These are phyloP conservation scores for Dendrothele bispora DNA, from an alignment of 768 basidiomycete genomes.

Conservation along the genomic window DNA sequence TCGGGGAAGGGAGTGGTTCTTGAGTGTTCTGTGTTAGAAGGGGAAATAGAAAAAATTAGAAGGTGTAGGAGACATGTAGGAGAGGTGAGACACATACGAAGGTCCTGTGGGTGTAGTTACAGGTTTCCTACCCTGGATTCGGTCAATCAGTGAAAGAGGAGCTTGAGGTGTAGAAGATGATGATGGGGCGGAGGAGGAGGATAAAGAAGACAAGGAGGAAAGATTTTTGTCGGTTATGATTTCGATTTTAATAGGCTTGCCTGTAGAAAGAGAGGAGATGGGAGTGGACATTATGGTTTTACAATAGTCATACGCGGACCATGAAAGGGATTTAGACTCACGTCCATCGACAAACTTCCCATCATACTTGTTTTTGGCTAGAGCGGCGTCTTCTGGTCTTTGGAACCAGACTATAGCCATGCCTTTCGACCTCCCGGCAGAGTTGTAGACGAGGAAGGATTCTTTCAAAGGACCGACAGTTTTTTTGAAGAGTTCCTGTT, in stretches of 20 bases:
- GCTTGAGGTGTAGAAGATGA: constrained; percentile 4
- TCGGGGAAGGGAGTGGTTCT: constrained; percentile 14
- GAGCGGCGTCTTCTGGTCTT: constrained; percentile 57
- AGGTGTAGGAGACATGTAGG: too few relatives aligned
- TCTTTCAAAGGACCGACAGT: constrained; percentile 77
- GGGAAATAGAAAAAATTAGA: neutral
- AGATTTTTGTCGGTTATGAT: constrained; percentile 49
- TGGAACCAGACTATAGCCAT: constrained; percentile 77
- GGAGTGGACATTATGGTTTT: constrained; percentile 2
- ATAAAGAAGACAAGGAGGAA: constrained; percentile 15
- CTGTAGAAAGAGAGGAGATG: constrained; percentile 29
- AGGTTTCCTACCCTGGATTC: constrained; percentile 1
- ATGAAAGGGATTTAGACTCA: constrained; percentile 28
- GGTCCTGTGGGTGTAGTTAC: neutral
- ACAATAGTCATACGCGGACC: neutral
- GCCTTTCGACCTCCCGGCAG: constrained; percentile 72
- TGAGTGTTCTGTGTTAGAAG: neutral
- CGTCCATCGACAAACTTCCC: constrained; percentile 74
- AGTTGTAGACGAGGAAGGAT: constrained; percentile 71
- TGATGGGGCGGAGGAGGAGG: constrained; percentile 20
- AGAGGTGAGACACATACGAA: neutral
- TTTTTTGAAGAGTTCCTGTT: constrained; percentile 73
- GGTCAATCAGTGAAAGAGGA: constrained; percentile 31
- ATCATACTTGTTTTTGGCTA: constrained; percentile 69
- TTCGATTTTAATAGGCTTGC: constrained; percentile 66